A percentile compares a stretch with the other conserved stretches of the same genome.
Conservation (phyloP, 2,329 filamentous ascomycete species). For the Penicillium sp. region DNA sequence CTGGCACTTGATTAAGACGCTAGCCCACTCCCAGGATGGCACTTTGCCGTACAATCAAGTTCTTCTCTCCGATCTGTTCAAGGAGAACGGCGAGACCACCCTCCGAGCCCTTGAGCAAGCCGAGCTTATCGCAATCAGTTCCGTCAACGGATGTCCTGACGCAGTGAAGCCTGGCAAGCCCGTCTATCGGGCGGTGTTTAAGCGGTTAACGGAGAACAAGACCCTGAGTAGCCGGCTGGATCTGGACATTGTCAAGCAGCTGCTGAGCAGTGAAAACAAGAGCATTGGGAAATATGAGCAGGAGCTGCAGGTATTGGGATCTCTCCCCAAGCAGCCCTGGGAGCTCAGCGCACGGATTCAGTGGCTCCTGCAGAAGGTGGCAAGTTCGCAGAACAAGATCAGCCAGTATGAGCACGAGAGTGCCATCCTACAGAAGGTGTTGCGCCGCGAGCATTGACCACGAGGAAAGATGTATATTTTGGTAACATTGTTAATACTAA, state of each 20-base stretch:
- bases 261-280: conserved; percentile 62
- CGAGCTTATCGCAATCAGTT: conserved; percentile 72
- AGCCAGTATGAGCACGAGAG: conserved; percentile 65
- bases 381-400: conserved; percentile 65
- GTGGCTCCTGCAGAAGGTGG: conserved; percentile 67
- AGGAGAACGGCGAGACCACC: conserved; percentile 61
- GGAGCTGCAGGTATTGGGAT: conserved; percentile 64
- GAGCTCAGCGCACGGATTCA: conserved; percentile 59
- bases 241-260: conserved; percentile 58
- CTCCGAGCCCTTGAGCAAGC: conserved; percentile 73
- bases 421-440: conserved; percentile 60
- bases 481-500: too few relatives aligned
- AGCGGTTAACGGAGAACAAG: conserved; percentile 58
- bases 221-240: conserved; percentile 67
- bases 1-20: conserved; percentile 74
- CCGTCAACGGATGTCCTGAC: conserved; percentile 67
- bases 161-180: conserved; percentile 74
- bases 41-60: conserved; percentile 75
- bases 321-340: conserved; percentile 59
- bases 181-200: conserved; percentile 77
- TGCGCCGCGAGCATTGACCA: too few relatives aligned
- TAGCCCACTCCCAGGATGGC: conserved; percentile 55
- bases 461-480: too few relatives aligned
- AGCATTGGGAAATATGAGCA: conserved; percentile 69
- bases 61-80: conserved; percentile 66